Evolutionary conservation across 1,139 yeast species (phyloP).

Genomic region (Kodamaea derodonti): DNA sequence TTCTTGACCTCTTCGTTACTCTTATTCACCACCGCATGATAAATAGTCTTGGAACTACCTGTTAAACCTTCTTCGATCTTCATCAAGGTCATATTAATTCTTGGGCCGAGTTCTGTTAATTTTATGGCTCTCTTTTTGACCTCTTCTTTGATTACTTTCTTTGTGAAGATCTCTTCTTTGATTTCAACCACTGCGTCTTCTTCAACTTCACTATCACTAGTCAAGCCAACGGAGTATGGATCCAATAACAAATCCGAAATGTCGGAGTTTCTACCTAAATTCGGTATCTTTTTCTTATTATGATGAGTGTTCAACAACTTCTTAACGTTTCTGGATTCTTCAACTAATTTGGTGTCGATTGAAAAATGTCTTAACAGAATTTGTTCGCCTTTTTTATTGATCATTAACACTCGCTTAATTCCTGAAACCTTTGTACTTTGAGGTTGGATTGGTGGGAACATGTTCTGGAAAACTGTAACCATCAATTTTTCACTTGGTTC

Average conservation of each 20-base stretch:
- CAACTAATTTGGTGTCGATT: constrained; percentile 83
- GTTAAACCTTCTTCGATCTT: constrained; percentile 91
- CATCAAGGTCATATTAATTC: constrained; percentile 68
- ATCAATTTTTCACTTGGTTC: constrained; percentile 75
- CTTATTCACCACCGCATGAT: constrained; percentile 70
- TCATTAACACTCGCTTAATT: constrained; percentile 80
- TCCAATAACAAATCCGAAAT: constrained; percentile 82
- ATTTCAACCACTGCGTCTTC: constrained; percentile 86
- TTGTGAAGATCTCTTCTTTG: constrained; percentile 21
- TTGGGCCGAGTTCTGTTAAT: constrained; percentile 90
- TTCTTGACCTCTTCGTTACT: constrained; percentile 54
- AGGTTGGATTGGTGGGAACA: constrained; percentile 93
- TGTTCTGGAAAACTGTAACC: constrained; percentile 88
- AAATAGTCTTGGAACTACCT: constrained; percentile 73
- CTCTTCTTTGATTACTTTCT: constrained; percentile 15
- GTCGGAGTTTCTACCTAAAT: constrained; percentile 62
- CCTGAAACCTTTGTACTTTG: constrained; percentile 67
- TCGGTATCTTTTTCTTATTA: constrained; percentile 70
- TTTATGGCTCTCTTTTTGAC: constrained; percentile 82
- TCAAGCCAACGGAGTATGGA: constrained; percentile 74
- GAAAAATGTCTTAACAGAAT: constrained; percentile 89
- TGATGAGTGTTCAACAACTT: constrained; percentile 67
- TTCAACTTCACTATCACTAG: constrained; percentile 92
- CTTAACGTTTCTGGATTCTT: constrained; percentile 75
- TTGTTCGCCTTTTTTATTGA: constrained; percentile 64